These are phyloP conservation scores for Limnanthes douglasii DNA, from an alignment of 345 rosid genomes.

Conservation along the genomic window DNA sequence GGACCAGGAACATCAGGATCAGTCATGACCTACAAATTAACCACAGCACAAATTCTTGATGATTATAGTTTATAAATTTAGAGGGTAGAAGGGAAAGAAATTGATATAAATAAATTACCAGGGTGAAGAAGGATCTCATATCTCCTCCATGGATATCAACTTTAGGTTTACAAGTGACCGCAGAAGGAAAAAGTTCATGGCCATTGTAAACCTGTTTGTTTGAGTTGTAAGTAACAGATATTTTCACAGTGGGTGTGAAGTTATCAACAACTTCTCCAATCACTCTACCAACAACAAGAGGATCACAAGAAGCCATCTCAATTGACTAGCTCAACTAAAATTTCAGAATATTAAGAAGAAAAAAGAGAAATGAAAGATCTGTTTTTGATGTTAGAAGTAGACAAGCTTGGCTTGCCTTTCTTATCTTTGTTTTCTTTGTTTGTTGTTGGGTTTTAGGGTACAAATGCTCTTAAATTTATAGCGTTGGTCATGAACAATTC, in stretches of 20 bases:
- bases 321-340: too few species aligned
- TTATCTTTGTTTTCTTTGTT: too few species aligned
- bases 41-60: not conserved
- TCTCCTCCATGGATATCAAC: constrained; percentile 87
- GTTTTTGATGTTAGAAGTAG: too few species aligned
- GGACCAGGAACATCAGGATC: constrained; percentile 99
- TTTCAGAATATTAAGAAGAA: too few species aligned
- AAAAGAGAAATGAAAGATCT: too few species aligned
- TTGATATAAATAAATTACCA: constrained; percentile 38
- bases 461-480: too few species aligned
- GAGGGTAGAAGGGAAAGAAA: not conserved
- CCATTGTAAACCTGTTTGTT: constrained; percentile 80
- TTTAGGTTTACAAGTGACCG: constrained; percentile 52
- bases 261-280: constrained; percentile 76
- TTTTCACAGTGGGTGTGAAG: constrained; percentile 42
- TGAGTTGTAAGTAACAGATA: constrained; percentile 51
- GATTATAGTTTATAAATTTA: not conserved
- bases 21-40: constrained; percentile 57
- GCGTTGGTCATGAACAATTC: too few species aligned
- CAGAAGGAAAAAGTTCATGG: constrained; percentile 76
- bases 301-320: constrained; percentile 49
- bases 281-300: constrained; percentile 81
- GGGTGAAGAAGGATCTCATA: constrained; percentile 89
- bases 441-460: too few species aligned
- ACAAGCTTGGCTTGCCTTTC: too few species aligned